phyloP scores from a whole-genome alignment of 495 filamentous ascomycete species.

The Entonaema liquescens region DNA sequence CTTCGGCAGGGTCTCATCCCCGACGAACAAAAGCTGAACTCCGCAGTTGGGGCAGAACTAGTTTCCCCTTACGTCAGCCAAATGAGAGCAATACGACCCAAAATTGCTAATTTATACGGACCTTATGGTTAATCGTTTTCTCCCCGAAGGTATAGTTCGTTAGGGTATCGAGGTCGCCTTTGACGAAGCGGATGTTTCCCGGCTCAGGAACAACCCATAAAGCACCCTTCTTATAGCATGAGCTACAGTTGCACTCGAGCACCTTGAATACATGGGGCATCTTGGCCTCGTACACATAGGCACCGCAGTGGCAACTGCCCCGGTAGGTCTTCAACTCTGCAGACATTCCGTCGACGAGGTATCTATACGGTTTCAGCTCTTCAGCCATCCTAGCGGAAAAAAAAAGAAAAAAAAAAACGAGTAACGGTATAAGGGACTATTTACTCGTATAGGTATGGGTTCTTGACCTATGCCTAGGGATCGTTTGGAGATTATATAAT shows the following conservation, averaged over 20 bases:
- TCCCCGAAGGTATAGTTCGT: conserved; percentile 49
- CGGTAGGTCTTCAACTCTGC: conserved; percentile 57
- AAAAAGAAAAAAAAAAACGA: conserved; percentile 10
- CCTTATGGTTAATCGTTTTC: conserved; percentile 48
- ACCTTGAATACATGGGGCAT: conserved; percentile 53
- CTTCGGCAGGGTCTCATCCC: conserved; percentile 23
- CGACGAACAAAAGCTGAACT: conserved; percentile 41
- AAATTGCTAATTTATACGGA: conserved; percentile 16
- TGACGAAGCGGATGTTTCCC: conserved; percentile 50
- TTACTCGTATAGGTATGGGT: not conserved
- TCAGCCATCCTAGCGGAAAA: conserved; percentile 25
- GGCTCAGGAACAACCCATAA: conserved; percentile 48
- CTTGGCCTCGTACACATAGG: conserved; percentile 57
- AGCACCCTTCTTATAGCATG: conserved; percentile 57
- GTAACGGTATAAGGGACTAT: not conserved
- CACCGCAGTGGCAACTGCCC: conserved; percentile 66
- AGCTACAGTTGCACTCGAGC: conserved; percentile 62
- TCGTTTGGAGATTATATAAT: not conserved
- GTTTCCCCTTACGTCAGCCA: conserved; percentile 19
- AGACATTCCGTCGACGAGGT: conserved; percentile 5
- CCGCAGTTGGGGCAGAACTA: conserved; percentile 58
- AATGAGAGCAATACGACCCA: not conserved
- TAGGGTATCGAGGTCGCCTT: conserved; percentile 49
- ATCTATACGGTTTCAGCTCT: conserved; percentile 40
- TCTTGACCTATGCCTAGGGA: not conserved